Evolutionary conservation across 169 alveolate species (phyloP).

Genomic region (Plasmodium gallinaceum): DNA sequence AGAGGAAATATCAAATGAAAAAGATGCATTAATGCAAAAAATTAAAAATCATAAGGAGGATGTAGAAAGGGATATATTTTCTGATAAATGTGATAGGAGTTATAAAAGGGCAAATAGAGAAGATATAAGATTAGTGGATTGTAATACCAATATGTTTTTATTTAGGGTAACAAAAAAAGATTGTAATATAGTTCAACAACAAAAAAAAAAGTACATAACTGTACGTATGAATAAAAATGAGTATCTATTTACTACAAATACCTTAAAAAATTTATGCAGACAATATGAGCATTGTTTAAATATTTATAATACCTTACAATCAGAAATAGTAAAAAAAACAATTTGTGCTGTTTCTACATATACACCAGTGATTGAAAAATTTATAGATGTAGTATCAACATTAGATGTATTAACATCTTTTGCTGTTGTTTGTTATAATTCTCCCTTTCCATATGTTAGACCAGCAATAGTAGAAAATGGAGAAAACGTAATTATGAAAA

Average conservation of each 20-base stretch:
- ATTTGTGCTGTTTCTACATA: conserved; percentile 95
- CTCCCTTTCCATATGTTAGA: conserved; percentile 90
- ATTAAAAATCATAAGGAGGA: conserved; percentile 89
- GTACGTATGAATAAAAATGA: conserved; percentile 88
- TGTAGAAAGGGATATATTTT: conserved; percentile 85
- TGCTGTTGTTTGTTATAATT: conserved; percentile 91
- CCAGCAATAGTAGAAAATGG: conserved; percentile 89
- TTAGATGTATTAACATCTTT: conserved; percentile 96
- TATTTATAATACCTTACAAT: conserved; percentile 89
- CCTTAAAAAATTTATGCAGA: conserved; percentile 87
- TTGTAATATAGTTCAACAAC: conserved; percentile 79
- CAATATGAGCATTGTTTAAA: conserved; percentile 83
- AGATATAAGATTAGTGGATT: conserved; percentile 76
- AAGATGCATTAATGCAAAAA: conserved; percentile 82
- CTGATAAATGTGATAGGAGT: conserved; percentile 79
- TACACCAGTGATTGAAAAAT: conserved; percentile 94
- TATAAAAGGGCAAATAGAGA: conserved; percentile 79
- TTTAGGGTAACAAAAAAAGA: conserved; percentile 92
- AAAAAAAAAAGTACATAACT: conserved; percentile 64
- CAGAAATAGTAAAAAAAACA: conserved; percentile 91
- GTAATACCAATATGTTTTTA: conserved; percentile 86
- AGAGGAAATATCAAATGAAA: conserved; percentile 83
- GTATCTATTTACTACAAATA: conserved; percentile 89
- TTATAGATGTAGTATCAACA: conserved; percentile 90
- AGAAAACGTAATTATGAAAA: conserved; percentile 88